Base-by-base conservation (phyloP, 805 yeast species). In the Candida xiaguanensis region DNA sequence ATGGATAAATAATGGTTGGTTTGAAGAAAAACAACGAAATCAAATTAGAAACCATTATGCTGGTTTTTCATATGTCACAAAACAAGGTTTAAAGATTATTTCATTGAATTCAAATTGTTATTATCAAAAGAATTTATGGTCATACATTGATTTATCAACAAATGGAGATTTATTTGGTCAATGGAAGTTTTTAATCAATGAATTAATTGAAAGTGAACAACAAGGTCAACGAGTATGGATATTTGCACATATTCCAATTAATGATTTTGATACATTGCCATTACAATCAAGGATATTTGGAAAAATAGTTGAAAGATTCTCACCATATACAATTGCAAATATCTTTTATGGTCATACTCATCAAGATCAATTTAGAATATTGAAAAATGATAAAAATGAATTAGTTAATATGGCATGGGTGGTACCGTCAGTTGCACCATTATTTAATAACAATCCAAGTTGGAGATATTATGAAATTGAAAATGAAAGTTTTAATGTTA, bases 391-490 rank as follows among this genome's bases (percentile, higher is more conserved):
- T 5, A 72, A 67, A 2, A 59, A 61, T 20, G 59, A 63, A 24
- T 77, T 75, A 6, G 45, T 80, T 20, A 70, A 72, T 47, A 68
- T 75, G 61, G 80, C 83, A 1, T 82, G 82, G 82, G 70, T 81
- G 40, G 69, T 75, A 3, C 87, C 78, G 43, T 77, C 86, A 0
- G 73, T 82, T 29, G 78, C 88, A 8, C 85, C 87, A 5, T 65
- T 69, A 50, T 59, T 65, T 8, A 65, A 76, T 38, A 70, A 73
- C 46, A 82, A 82, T 55, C 89, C 89, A 5, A 72, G 79, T 14
- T 82, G 85, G 83, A 73, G 85, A 56, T 80, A 79, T 59, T 82
- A 82, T 50, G 78, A 77, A 50, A 80, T 82, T 39, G 86, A 82
- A 53, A 61, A 73, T 22, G 60, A 73, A 47, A 72, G 85, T 5